These are phyloP conservation scores for Luzula sylvatica DNA, from an alignment of 176 grass and related monocot species.

Conservation along the genomic window DNA sequence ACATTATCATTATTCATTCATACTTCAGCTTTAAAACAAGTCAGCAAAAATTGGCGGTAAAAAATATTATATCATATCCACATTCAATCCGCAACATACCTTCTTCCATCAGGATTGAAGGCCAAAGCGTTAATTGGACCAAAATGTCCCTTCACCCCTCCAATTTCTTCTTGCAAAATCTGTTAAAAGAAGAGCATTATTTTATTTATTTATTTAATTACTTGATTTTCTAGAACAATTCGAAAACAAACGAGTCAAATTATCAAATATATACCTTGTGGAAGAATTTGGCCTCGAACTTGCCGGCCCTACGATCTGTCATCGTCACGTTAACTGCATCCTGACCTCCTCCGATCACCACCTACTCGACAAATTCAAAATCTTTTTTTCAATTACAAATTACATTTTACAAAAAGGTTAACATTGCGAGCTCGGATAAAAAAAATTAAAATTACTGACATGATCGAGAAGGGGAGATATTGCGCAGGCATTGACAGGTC, in stretches of 20 bases:
- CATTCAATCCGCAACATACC: slow-evolving; percentile 33
- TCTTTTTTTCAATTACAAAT: not conserved
- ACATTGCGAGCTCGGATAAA: not conserved
- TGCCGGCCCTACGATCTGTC: slow-evolving; percentile 65
- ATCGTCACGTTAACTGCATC: slow-evolving; percentile 78
- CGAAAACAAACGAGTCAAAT: not conserved
- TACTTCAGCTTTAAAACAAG: not conserved
- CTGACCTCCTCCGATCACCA: slow-evolving; percentile 79
- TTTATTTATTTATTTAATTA: not conserved
- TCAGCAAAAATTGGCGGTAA: not conserved
- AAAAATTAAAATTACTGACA: slow-evolving; percentile 24
- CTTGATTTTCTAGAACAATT: not conserved
- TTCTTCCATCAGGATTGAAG: slow-evolving; percentile 88
- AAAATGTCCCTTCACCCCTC: slow-evolving; percentile 94
- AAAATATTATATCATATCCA: not conserved
- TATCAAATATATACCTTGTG: slow-evolving; percentile 36
- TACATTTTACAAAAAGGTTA: not conserved
- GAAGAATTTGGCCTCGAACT: slow-evolving; percentile 94
- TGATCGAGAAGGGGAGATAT: slow-evolving; percentile 86
- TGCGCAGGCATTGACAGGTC: slow-evolving; percentile 84
- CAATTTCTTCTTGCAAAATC: slow-evolving; percentile 93
- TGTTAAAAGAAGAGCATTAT: slow-evolving; percentile 10
- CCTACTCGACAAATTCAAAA: slow-evolving; percentile 29
- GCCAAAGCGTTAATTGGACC: slow-evolving; percentile 85
- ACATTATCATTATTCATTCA: not conserved